Evolutionary conservation across 1,284 basidiomycete genomes (phyloP).

Genomic region (Hemileccinum hortonii): DNA sequence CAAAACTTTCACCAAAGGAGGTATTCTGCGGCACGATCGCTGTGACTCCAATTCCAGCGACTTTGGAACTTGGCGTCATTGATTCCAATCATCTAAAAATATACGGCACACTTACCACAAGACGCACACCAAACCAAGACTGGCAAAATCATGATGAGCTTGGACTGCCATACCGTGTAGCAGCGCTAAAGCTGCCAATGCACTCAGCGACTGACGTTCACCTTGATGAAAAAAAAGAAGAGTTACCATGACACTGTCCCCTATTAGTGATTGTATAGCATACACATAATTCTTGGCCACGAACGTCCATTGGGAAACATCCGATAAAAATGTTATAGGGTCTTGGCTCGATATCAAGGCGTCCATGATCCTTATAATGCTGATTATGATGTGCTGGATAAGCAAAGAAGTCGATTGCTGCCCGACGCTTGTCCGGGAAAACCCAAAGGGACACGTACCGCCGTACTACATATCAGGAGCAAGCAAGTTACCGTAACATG

Average conservation of each 20-base stretch:
- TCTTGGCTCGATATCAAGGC: background rate
- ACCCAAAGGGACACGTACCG: background rate
- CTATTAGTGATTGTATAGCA: slow-evolving; percentile 1
- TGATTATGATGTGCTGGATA: slow-evolving; percentile 2
- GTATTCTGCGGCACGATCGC: too few relatives aligned
- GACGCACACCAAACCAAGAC: background rate
- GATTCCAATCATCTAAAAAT: background rate
- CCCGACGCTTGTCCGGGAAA: background rate
- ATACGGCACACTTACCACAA: background rate
- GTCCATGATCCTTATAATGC: slow-evolving; percentile 1
- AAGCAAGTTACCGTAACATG: slow-evolving; percentile 2
- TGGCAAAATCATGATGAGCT: slow-evolving; percentile 2
- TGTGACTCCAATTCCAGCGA: background rate
- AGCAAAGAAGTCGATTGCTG: background rate
- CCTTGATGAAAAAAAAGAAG: background rate
- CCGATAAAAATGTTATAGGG: background rate
- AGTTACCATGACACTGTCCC: slow-evolving; percentile 1
- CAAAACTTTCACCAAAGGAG: background rate
- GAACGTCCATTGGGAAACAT: slow-evolving; percentile 4
- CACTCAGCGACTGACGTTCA: background rate
- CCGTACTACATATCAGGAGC: slow-evolving; percentile 5
- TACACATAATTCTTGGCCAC: slow-evolving; percentile 1
- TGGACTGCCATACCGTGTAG: slow-evolving; percentile 4
- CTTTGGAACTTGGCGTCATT: background rate
- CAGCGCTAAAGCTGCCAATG: slow-evolving; percentile 5